A percentile compares a stretch with the other conserved stretches of the same genome.
Evolutionary conservation across 345 rosid species (phyloP).

Genomic region (Lepidium africanum): DNA sequence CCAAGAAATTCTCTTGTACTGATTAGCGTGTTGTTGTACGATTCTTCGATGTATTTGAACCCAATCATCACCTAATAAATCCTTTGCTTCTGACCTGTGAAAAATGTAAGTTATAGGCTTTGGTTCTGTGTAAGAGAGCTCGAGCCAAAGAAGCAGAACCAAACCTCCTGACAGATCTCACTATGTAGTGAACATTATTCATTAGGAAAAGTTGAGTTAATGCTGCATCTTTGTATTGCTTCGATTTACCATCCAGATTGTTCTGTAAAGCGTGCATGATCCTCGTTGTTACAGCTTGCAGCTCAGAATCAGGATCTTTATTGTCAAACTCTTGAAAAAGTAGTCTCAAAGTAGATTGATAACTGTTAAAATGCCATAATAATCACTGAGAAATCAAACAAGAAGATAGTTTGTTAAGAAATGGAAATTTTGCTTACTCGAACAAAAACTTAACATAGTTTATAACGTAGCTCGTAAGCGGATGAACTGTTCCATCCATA

Average conservation of each 20-base stretch:
- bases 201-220: slow-evolving; percentile 88
- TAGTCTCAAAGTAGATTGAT: slow-evolving; percentile 71
- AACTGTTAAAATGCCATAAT: slow-evolving; percentile 34
- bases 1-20: slow-evolving; percentile 96
- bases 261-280: slow-evolving; percentile 87
- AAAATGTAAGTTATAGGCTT: background rate
- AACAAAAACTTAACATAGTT: slow-evolving; percentile 90
- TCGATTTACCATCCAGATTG: slow-evolving; percentile 92
- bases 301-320: slow-evolving; percentile 51
- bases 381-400: background rate
- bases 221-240: slow-evolving; percentile 89
- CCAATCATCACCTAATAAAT: slow-evolving; percentile 96
- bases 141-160: slow-evolving; percentile 5
- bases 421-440: slow-evolving; percentile 50
- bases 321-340: slow-evolving; percentile 74
- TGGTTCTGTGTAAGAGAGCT: background rate
- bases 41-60: slow-evolving; percentile 93
- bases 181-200: slow-evolving; percentile 96
- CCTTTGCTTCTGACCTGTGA: slow-evolving; percentile 94
- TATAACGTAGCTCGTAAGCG: slow-evolving; percentile 94
- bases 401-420: background rate
- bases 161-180: slow-evolving; percentile 91
- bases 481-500: slow-evolving; percentile 97
- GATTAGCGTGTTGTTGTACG: slow-evolving; percentile 97
- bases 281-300: slow-evolving; percentile 62